Conservation (phyloP, 495 filamentous ascomycete genomes). For the Tetracladium setigerum region DNA sequence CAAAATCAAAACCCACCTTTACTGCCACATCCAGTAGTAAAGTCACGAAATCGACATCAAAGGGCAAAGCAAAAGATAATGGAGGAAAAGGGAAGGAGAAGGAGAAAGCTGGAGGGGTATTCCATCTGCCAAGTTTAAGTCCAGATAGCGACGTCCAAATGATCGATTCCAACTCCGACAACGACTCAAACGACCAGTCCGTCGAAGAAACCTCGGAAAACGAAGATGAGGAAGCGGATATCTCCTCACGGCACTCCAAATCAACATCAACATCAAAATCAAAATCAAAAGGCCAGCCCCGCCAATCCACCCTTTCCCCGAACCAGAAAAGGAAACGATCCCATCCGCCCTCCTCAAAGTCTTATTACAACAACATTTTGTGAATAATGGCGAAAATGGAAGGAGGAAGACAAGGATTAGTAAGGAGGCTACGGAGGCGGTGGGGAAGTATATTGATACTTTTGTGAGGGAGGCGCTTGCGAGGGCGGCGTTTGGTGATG, state of each 20-base stretch:
- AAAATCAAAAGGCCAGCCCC: background rate
- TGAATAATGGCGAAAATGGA: conserved; percentile 12
- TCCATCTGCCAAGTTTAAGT: background rate
- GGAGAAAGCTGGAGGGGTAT: background rate
- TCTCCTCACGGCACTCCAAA: background rate
- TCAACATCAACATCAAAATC: conserved; percentile 1
- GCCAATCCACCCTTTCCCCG: background rate
- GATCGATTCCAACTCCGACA: background rate
- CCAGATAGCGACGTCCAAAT: too few relatives aligned
- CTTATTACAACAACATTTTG: conserved; percentile 73
- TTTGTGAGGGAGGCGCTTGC: conserved; percentile 92
- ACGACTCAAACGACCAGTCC: background rate
- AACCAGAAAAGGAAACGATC: conserved; percentile 37
- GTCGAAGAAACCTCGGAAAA: background rate
- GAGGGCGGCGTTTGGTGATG: conserved; percentile 51
- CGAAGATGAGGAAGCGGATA: conserved; percentile 1
- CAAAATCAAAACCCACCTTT: background rate
- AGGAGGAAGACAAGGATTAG: conserved; percentile 65
- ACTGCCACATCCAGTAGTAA: background rate
- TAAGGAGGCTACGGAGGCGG: conserved; percentile 68
- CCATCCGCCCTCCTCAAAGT: conserved; percentile 66
- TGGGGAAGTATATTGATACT: conserved; percentile 82
- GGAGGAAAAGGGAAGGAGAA: background rate
- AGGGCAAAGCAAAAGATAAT: conserved; percentile 1
- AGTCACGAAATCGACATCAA: conserved; percentile 1